Conservation (phyloP, 2,329 filamentous ascomycete species). For the Verticillium tricorpus region DNA sequence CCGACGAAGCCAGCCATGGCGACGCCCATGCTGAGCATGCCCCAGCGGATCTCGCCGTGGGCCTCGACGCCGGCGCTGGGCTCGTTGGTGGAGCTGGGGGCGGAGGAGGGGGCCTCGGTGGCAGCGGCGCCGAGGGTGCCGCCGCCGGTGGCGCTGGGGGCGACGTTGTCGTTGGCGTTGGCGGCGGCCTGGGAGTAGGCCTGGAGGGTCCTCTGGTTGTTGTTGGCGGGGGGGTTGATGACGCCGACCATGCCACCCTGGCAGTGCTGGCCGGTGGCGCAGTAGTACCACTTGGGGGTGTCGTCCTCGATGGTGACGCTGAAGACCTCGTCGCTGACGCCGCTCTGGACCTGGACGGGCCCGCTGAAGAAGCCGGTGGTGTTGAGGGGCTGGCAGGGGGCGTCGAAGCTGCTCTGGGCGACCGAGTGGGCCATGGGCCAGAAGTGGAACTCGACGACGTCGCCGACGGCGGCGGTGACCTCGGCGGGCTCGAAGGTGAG, state of each 20-base stretch:
- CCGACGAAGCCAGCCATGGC: constrained; percentile 10
- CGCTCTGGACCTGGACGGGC: constrained; percentile 26
- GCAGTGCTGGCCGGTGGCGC: constrained; percentile 55
- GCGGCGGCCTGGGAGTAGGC: constrained; percentile 6
- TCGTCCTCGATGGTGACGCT: constrained; percentile 28
- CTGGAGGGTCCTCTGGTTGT: constrained; percentile 3
- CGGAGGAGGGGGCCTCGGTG: constrained; percentile 2
- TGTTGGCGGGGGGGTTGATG: constrained; percentile 8
- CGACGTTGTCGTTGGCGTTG: constrained; percentile 7
- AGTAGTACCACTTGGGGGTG: constrained; percentile 62
- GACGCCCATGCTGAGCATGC: constrained; percentile 7
- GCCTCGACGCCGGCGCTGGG: constrained; percentile 8
- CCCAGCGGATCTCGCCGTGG: constrained; percentile 9
- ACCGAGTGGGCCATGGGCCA: constrained; percentile 53
- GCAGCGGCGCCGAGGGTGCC: constrained; percentile 8
- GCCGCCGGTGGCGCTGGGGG: constrained; percentile 7
- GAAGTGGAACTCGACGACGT: constrained; percentile 41
- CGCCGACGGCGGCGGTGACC: constrained; percentile 45
- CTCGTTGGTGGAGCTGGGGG: background rate
- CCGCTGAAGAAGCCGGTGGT: constrained; percentile 44
- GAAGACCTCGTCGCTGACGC: constrained; percentile 15
- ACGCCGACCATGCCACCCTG: constrained; percentile 57
- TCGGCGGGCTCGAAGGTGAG: constrained; percentile 47
- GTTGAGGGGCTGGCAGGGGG: constrained; percentile 54
- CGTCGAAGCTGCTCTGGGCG: constrained; percentile 53